A percentile compares a stretch with the other conserved stretches of the same genome.
Evolutionary conservation across 116 monocot genomes (phyloP).

Genomic region (Dioscorea cayenensis): DNA sequence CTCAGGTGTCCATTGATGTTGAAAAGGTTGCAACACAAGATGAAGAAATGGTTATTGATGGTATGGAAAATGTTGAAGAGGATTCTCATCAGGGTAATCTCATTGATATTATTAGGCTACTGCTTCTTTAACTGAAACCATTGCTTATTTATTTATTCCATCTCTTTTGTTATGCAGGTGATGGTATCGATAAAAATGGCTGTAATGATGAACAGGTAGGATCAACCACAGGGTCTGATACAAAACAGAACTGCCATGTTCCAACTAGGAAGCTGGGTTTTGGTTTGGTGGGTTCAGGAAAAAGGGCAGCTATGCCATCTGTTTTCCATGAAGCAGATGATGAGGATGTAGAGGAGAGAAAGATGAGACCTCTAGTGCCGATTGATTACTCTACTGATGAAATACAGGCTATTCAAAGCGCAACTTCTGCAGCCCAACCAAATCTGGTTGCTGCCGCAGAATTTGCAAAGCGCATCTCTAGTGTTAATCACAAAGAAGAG

Average conservation of each 20-base stretch:
- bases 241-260: slow-evolving; percentile 51
- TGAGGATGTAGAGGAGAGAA: slow-evolving; percentile 76
- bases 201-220: slow-evolving; percentile 22
- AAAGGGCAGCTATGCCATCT: slow-evolving; percentile 72
- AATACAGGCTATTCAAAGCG: slow-evolving; percentile 58
- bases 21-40: slow-evolving; percentile 24
- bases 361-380: slow-evolving; percentile 92
- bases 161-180: slow-evolving; percentile 30
- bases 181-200: slow-evolving; percentile 25
- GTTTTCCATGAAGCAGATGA: slow-evolving; percentile 91
- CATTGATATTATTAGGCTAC: slow-evolving; percentile 17
- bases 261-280: slow-evolving; percentile 77
- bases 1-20: slow-evolving; percentile 23
- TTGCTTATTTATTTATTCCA: background rate
- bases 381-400: slow-evolving; percentile 97
- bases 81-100: slow-evolving; percentile 12
- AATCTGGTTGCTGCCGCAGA: slow-evolving; percentile 88
- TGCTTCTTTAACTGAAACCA: background rate
- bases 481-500: slow-evolving; percentile 60
- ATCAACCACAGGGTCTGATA: slow-evolving; percentile 25
- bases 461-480: slow-evolving; percentile 85
- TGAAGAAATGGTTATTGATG: slow-evolving; percentile 27
- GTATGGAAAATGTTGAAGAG: slow-evolving; percentile 13
- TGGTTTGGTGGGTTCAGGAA: slow-evolving; percentile 80
- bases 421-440: slow-evolving; percentile 33